Evolutionary conservation across 495 filamentous ascomycete genomes (phyloP).

Genomic region (Lindgomyces ingoldianus): DNA sequence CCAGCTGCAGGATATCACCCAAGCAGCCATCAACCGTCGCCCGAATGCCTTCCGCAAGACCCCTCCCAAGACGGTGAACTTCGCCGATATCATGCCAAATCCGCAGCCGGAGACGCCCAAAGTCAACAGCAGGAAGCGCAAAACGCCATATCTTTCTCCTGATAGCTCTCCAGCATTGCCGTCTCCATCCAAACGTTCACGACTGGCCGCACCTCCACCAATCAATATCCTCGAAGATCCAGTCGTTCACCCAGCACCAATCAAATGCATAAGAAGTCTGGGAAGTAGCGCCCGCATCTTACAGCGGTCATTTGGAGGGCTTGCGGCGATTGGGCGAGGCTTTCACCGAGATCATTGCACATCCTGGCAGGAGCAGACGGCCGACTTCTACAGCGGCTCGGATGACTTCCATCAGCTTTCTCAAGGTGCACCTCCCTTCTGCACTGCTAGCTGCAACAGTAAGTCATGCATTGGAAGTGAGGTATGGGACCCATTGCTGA

Average conservation of each 20-base stretch:
- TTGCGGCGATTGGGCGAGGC: slow-evolving; percentile 49
- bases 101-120: slow-evolving; percentile 22
- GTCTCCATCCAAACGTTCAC: slow-evolving; percentile 50
- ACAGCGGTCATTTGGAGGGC: slow-evolving; percentile 50
- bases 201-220: slow-evolving; percentile 48
- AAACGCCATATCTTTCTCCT: slow-evolving; percentile 38
- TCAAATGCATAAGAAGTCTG: slow-evolving; percentile 37
- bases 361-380: slow-evolving; percentile 75
- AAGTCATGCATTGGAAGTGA: slow-evolving; percentile 46
- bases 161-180: slow-evolving; percentile 57
- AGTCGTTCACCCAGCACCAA: slow-evolving; percentile 29
- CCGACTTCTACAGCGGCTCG: slow-evolving; percentile 68
- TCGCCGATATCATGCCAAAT: slow-evolving; percentile 28
- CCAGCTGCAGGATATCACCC: slow-evolving; percentile 66
- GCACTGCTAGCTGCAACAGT: slow-evolving; percentile 74
- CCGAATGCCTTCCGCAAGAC: slow-evolving; percentile 12
- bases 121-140: slow-evolving; percentile 39
- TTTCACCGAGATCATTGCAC: slow-evolving; percentile 37
- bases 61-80: slow-evolving; percentile 34
- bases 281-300: slow-evolving; percentile 44
- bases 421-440: slow-evolving; percentile 73
- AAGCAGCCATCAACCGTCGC: slow-evolving; percentile 36
- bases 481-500: background rate
- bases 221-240: slow-evolving; percentile 33
- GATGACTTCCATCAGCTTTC: slow-evolving; percentile 62